Evolutionary conservation across 257 asterid genomes (phyloP).

Genomic region (Jacaranda mimosifolia): DNA sequence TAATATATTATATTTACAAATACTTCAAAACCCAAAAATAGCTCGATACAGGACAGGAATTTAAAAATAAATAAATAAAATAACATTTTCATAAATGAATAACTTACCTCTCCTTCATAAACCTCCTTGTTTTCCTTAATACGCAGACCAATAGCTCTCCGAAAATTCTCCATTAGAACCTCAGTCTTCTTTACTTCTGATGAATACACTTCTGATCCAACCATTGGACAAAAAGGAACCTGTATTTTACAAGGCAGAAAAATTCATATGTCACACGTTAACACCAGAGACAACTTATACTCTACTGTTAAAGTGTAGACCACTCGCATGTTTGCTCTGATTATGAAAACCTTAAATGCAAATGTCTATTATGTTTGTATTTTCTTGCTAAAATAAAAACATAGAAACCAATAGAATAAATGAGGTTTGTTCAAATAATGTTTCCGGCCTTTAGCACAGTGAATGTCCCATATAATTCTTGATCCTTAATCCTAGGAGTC

Average conservation of each 20-base stretch:
- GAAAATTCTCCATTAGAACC: conserved; percentile 90
- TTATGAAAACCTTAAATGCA: too few species aligned
- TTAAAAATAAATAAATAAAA: not conserved
- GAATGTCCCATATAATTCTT: not conserved
- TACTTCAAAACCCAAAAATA: not conserved
- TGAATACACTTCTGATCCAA: conserved; percentile 98
- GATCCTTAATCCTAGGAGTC: too few species aligned
- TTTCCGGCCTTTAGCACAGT: not conserved
- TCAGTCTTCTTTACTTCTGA: conserved; percentile 98
- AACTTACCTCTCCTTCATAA: conserved; percentile 93
- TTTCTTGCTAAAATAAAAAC: not conserved
- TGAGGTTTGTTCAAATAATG: too few species aligned
- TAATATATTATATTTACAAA: not conserved
- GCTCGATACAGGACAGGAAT: not conserved
- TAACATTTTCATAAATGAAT: not conserved
- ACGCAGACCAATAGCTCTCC: conserved; percentile 96
- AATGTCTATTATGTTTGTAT: not conserved
- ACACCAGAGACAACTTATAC: not conserved
- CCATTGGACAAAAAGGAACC: conserved; percentile 99
- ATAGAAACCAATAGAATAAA: not conserved
- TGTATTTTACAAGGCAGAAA: conserved; percentile 40
- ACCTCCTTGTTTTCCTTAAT: conserved; percentile 97
- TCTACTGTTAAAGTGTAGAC: not conserved
- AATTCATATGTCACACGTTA: not conserved
- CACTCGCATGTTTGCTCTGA: too few species aligned